A percentile compares a stretch with the other conserved stretches of the same genome.
These are phyloP conservation scores for Malassezia vespertilionis DNA, from an alignment of 1,284 basidiomycete species.

Conservation along the genomic window DNA sequence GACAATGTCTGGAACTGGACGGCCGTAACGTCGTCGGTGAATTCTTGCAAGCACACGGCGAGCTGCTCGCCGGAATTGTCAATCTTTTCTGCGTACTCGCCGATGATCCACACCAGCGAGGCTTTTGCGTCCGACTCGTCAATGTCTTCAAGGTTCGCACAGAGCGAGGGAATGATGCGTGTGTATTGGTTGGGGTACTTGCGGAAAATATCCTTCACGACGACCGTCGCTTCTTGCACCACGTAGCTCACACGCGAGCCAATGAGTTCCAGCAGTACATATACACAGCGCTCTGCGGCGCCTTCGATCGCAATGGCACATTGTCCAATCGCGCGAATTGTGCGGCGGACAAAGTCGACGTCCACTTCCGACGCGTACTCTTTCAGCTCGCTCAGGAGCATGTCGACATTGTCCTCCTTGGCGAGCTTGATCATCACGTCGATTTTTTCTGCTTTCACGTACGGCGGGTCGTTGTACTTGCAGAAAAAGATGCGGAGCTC, in stretches of 20 bases:
- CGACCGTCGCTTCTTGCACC: conserved; percentile 93
- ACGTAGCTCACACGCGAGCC: conserved; percentile 88
- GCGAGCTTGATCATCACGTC: conserved; percentile 97
- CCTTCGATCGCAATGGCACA: conserved; percentile 88
- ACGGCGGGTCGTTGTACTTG: conserved; percentile 98
- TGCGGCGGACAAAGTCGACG: conserved; percentile 90
- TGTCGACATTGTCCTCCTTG: conserved; percentile 80
- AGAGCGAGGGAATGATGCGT: conserved; percentile 86
- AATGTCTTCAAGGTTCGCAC: conserved; percentile 85
- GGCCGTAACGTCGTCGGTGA: conserved; percentile 83
- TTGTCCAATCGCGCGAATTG: conserved; percentile 88
- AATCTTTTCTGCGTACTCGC: conserved; percentile 92
- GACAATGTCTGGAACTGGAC: conserved; percentile 92
- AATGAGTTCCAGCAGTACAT: conserved; percentile 82
- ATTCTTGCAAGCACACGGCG: conserved; percentile 77
- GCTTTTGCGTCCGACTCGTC: conserved; percentile 98
- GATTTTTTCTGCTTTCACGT: conserved; percentile 94
- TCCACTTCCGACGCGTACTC: conserved; percentile 98
- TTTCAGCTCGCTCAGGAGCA: conserved; percentile 84
- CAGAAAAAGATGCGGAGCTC: conserved; percentile 99
- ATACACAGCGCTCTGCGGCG: conserved; percentile 86
- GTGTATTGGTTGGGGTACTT: conserved; percentile 97
- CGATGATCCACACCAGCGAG: conserved; percentile 95
- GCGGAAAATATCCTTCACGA: conserved; percentile 99
- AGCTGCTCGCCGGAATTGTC: conserved; percentile 89